Percentiles rank a stretch among this genome's conserved stretches.
Conservation (phyloP, 257 asterid species). For the Thymus mandschuricus region DNA sequence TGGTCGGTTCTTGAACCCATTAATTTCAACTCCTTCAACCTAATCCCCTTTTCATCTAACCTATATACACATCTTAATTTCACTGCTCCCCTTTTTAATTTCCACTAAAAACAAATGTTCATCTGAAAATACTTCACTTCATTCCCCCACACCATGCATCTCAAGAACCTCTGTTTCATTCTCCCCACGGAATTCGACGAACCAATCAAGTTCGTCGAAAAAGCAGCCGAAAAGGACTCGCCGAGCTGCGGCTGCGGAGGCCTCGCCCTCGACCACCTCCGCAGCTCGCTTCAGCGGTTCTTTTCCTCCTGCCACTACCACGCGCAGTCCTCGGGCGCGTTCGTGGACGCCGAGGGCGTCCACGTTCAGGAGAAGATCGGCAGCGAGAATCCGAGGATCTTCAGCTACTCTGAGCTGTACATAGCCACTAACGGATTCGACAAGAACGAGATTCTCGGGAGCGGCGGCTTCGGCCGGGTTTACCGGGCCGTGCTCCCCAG, state of each 20-base stretch:
- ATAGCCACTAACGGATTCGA: constrained; percentile 77
- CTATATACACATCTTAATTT: background rate
- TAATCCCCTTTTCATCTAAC: constrained; percentile 43
- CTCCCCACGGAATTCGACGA: constrained; percentile 59
- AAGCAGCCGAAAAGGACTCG: constrained; percentile 3
- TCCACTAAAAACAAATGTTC: background rate
- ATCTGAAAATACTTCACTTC: background rate
- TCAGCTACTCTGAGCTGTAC: constrained; percentile 87
- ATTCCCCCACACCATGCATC: constrained; percentile 49
- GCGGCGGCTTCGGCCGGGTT: constrained; percentile 91
- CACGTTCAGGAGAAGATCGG: constrained; percentile 48
- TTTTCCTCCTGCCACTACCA: constrained; percentile 48
- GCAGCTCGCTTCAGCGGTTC: constrained; percentile 35
- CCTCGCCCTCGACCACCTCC: constrained; percentile 39
- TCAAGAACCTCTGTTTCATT: constrained; percentile 66
- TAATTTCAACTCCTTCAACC: constrained; percentile 62
- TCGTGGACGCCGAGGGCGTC: constrained; percentile 81
- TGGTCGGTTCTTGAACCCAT: constrained; percentile 45
- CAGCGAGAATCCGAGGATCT: constrained; percentile 69
- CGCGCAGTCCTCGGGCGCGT: constrained; percentile 39
- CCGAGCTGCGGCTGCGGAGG: constrained; percentile 38
- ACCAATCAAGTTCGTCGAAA: constrained; percentile 9
- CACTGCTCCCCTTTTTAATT: background rate
- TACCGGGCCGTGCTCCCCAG: constrained; percentile 81
- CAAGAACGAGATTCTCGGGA: constrained; percentile 60